These are phyloP conservation scores for Aurantiochytrium sp. DNA, from an alignment of 108 stramenopile species.

Conservation along the genomic window DNA sequence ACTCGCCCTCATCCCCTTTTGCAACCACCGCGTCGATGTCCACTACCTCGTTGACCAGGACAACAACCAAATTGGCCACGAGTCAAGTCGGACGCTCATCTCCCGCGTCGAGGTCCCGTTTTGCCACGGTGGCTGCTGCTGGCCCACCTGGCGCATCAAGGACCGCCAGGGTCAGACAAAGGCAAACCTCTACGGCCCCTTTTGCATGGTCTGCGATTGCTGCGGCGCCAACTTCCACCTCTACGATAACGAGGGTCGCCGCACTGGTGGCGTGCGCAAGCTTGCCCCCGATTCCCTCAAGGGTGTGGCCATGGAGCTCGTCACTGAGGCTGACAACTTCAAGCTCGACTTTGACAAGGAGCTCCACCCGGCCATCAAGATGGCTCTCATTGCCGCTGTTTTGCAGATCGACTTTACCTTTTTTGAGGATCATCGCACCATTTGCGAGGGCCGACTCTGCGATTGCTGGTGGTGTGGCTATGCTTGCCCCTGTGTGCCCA, in stretches of 20 bases:
- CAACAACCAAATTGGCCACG: neutral
- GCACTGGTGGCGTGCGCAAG: neutral
- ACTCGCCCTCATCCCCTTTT: neutral
- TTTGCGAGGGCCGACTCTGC: neutral
- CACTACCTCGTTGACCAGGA: slow-evolving; percentile 5
- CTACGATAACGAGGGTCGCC: neutral
- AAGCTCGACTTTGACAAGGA: slow-evolving; percentile 10
- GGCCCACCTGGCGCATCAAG: slow-evolving; percentile 2
- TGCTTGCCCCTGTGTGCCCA: neutral
- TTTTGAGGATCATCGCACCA: neutral
- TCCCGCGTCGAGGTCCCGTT: neutral
- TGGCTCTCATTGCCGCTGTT: neutral
- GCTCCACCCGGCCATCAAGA: slow-evolving; percentile 12
- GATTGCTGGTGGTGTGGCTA: slow-evolving; percentile 8
- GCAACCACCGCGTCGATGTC: neutral
- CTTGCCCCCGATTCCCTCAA: neutral
- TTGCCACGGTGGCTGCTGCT: slow-evolving; percentile 4
- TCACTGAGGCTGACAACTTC: slow-evolving; percentile 13
- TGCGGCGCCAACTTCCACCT: neutral
- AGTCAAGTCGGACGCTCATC: neutral
- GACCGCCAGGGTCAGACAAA: neutral
- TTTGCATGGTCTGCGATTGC: neutral
- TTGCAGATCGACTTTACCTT: slow-evolving; percentile 14
- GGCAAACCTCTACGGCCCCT: neutral
- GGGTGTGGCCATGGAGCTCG: neutral